Percentiles rank a stretch among this genome's conserved stretches.
Evolutionary conservation across 2,329 filamentous ascomycete genomes (phyloP).

Genomic region (Ophiostoma australiae): DNA sequence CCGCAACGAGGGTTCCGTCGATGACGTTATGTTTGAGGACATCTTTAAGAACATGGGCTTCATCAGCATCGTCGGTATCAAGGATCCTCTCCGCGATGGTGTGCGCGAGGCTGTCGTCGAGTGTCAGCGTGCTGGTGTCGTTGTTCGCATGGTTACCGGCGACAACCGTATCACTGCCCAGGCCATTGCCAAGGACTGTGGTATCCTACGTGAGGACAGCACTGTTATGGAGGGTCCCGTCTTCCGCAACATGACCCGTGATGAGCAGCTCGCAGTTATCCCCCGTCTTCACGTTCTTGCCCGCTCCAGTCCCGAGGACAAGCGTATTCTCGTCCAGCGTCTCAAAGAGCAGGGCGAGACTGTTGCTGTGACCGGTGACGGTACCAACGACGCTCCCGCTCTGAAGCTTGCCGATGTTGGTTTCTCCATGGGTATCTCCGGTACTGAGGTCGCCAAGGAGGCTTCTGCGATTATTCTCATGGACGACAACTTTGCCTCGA

Average conservation of each 20-base stretch:
- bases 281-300: conserved; percentile 67
- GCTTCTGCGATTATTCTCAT: conserved; percentile 80
- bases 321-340: conserved; percentile 65
- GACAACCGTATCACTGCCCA: conserved; percentile 76
- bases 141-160: conserved; percentile 80
- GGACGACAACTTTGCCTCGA: conserved; percentile 85
- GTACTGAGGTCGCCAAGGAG: conserved; percentile 80
- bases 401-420: conserved; percentile 77
- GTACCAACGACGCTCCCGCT: conserved; percentile 77
- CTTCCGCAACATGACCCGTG: conserved; percentile 66
- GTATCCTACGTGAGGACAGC: conserved; percentile 64
- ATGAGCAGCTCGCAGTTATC: conserved; percentile 62
- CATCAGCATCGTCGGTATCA: conserved; percentile 69
- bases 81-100: conserved; percentile 70
- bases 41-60: conserved; percentile 65
- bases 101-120: conserved; percentile 68
- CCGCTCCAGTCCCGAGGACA: conserved; percentile 70
- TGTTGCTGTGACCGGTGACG: conserved; percentile 77
- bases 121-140: conserved; percentile 71
- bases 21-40: conserved; percentile 60
- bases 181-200: conserved; percentile 73
- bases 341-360: conserved; percentile 70
- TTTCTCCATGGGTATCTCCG: conserved; percentile 80
- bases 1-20: conserved; percentile 50
- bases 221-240: conserved; percentile 73